Conservation (phyloP, 345 rosid species). For the Jatropha curcas region DNA sequence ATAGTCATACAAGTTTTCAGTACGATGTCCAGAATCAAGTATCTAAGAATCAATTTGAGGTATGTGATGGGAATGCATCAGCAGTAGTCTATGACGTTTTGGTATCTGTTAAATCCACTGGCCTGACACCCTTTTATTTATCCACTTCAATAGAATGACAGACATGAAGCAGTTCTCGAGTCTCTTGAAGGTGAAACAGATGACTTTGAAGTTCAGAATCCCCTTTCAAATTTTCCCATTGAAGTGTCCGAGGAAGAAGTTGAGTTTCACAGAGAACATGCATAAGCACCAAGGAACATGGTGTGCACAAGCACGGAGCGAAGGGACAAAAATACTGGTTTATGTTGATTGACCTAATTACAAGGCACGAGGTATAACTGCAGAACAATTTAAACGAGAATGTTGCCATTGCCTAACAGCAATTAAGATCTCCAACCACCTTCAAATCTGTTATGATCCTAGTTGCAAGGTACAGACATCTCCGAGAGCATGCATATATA, state of each 20-base stretch:
- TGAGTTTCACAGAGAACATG: not conserved
- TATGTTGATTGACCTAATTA: not conserved
- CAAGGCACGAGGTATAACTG: not conserved
- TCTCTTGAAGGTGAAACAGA: constrained; percentile 26
- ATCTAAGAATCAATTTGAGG: constrained; percentile 19
- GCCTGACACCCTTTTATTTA: constrained; percentile 1
- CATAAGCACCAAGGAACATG: not conserved
- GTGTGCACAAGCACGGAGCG: not conserved
- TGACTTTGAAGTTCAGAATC: constrained; percentile 22
- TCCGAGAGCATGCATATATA: not conserved
- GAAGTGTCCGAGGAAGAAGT: not conserved
- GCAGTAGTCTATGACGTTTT: not conserved
- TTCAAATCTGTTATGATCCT: too few species aligned
- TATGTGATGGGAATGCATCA: constrained; percentile 13
- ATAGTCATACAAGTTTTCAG: constrained; percentile 25
- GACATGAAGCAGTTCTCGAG: constrained; percentile 32
- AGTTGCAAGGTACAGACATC: not conserved
- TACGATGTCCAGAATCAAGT: constrained; percentile 21
- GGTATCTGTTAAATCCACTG: not conserved
- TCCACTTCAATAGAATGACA: constrained; percentile 7
- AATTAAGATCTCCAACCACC: not conserved
- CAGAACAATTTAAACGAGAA: not conserved
- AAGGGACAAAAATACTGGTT: not conserved
- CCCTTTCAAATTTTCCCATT: constrained; percentile 24
- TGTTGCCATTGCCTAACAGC: not conserved